These are phyloP conservation scores for Bimuria novae-zelandiae DNA, from an alignment of 2,329 filamentous ascomycete species.

Conservation along the genomic window DNA sequence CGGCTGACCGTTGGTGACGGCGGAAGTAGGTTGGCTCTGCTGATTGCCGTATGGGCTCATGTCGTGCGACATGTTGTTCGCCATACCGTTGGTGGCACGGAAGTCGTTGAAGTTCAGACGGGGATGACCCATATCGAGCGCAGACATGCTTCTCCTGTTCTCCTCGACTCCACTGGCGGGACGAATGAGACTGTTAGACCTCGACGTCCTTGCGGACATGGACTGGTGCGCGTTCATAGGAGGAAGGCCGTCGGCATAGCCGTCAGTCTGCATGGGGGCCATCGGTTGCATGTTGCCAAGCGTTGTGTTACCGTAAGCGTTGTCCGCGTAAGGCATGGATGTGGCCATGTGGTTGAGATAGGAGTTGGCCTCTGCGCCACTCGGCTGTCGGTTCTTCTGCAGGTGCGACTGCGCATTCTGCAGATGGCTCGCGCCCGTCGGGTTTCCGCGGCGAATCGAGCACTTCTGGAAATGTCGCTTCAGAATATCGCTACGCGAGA, in stretches of 20 bases:
- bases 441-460: slow-evolving; percentile 93
- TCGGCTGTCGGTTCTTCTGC: slow-evolving; percentile 63
- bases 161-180: slow-evolving; percentile 45
- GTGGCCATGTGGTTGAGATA: slow-evolving; percentile 44
- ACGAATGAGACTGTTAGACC: slow-evolving; percentile 55
- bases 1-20: slow-evolving; percentile 25
- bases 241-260: slow-evolving; percentile 44
- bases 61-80: slow-evolving; percentile 33
- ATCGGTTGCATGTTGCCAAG: slow-evolving; percentile 41
- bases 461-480: slow-evolving; percentile 99
- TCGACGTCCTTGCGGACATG: slow-evolving; percentile 54
- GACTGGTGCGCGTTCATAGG: slow-evolving; percentile 47
- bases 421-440: slow-evolving; percentile 90
- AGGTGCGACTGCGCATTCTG: slow-evolving; percentile 90
- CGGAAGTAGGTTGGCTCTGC: slow-evolving; percentile 29
- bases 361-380: slow-evolving; percentile 39
- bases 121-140: slow-evolving; percentile 39
- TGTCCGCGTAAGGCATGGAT: slow-evolving; percentile 41
- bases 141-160: slow-evolving; percentile 44
- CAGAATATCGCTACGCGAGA: slow-evolving; percentile 95
- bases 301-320: slow-evolving; percentile 32
- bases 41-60: slow-evolving; percentile 31
- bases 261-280: slow-evolving; percentile 37
- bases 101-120: slow-evolving; percentile 45
- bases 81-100: slow-evolving; percentile 33